phyloP scores from a whole-genome alignment of 148 eudicot genomes.

The Fallopia convolvulus region DNA sequence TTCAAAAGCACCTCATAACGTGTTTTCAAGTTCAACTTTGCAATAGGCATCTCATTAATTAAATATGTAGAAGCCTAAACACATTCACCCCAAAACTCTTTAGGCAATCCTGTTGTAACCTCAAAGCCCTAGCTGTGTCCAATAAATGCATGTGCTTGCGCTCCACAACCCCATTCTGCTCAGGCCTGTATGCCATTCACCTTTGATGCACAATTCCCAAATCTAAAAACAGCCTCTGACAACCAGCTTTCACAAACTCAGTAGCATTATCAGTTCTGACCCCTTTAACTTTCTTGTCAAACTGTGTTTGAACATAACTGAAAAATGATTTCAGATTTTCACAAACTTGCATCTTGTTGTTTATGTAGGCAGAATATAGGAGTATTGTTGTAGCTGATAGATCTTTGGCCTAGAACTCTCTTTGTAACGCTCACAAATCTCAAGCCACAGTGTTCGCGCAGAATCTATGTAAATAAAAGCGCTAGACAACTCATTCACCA shows the following conservation, averaged over 20 bases:
- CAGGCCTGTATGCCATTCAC: not conserved
- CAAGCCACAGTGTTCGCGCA: too few species aligned
- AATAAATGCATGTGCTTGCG: not conserved
- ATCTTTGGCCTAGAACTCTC: too few species aligned
- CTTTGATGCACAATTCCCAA: not conserved
- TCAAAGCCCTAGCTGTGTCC: not conserved
- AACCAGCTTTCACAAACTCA: not conserved
- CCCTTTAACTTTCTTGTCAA: not conserved
- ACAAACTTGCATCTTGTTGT: not conserved
- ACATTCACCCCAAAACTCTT: not conserved
- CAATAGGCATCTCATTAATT: not conserved
- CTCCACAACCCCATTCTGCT: not conserved
- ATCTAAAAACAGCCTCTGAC: not conserved
- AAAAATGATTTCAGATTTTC: not conserved
- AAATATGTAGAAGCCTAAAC: not conserved
- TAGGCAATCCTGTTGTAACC: not conserved
- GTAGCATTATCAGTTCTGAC: not conserved
- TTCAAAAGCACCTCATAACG: not conserved
- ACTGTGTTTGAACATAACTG: not conserved
- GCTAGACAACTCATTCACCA: too few species aligned
- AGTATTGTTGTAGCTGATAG: too few species aligned
- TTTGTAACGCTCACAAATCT: too few species aligned
- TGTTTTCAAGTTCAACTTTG: not conserved
- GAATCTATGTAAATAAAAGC: too few species aligned
- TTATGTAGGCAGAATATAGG: too few species aligned